Evolutionary conservation across 345 rosid species (phyloP).

Genomic region (Pugionium cornutum): DNA sequence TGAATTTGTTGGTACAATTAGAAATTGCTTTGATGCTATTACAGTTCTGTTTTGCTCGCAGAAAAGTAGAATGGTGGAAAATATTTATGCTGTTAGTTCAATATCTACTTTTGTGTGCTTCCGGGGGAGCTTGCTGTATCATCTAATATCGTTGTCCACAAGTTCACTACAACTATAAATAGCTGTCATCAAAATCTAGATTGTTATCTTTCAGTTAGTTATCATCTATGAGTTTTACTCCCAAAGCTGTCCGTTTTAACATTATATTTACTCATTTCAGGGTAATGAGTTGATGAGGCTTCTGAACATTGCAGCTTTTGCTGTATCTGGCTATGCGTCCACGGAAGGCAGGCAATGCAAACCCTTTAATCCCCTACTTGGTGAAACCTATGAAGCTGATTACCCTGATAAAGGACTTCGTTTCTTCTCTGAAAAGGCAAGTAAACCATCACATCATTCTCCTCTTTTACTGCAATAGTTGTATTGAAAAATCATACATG

Average conservation of each 20-base stretch:
- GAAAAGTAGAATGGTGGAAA: constrained; percentile 4
- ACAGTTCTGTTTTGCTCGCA: neutral
- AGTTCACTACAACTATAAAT: neutral
- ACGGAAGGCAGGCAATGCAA: constrained; percentile 99
- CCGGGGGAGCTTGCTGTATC: neutral
- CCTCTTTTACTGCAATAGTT: constrained; percentile 15
- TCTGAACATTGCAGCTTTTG: constrained; percentile 92
- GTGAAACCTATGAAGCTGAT: constrained; percentile 98
- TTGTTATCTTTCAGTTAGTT: constrained; percentile 6
- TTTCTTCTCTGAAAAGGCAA: constrained; percentile 93
- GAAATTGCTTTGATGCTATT: neutral
- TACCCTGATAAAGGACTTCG: constrained; percentile 97
- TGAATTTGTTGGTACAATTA: neutral
- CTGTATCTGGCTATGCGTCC: constrained; percentile 98
- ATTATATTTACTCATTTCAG: constrained; percentile 54
- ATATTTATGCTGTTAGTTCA: constrained; percentile 1
- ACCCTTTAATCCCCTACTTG: constrained; percentile 97
- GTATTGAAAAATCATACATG: constrained; percentile 9
- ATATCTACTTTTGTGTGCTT: neutral
- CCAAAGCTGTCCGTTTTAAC: constrained; percentile 1
- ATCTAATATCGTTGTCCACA: neutral
- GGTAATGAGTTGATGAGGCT: constrained; percentile 93
- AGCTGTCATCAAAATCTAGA: neutral
- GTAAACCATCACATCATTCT: constrained; percentile 15
- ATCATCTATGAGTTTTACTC: neutral